These are phyloP conservation scores for Suillus subaureus DNA, from an alignment of 768 basidiomycete species.

Conservation along the genomic window DNA sequence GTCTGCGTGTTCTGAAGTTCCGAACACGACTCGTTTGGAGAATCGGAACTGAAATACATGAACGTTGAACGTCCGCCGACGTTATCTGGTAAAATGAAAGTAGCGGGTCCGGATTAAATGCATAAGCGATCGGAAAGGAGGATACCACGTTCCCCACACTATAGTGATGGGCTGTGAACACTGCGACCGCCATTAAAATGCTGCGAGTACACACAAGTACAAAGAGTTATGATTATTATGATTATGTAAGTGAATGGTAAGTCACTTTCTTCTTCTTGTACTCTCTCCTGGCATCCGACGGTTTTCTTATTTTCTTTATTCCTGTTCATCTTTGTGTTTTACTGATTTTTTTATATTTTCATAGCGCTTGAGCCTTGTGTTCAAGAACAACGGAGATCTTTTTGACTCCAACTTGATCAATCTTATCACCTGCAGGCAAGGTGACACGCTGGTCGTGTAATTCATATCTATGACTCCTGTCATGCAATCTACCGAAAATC, in stretches of 20 bases:
- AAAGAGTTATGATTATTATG: slow-evolving; percentile 11
- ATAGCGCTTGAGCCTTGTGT: slow-evolving; percentile 17
- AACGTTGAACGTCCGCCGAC: slow-evolving; percentile 5
- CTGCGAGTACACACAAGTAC: slow-evolving; percentile 3
- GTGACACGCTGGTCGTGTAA: slow-evolving; percentile 39
- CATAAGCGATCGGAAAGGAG: slow-evolving; percentile 5
- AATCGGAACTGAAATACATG: slow-evolving; percentile 5
- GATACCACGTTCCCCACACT: slow-evolving; percentile 1
- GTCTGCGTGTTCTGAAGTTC: neutral
- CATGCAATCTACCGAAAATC: slow-evolving; percentile 28
- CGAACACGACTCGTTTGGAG: neutral
- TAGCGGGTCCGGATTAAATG: neutral
- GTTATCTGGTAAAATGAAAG: slow-evolving; percentile 6
- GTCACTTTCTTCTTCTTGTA: neutral
- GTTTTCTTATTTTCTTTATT: slow-evolving; percentile 22
- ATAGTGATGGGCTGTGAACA: neutral
- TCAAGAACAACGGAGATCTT: slow-evolving; percentile 10
- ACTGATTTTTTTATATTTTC: slow-evolving; percentile 19
- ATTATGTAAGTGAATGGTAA: slow-evolving; percentile 8
- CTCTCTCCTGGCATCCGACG: neutral
- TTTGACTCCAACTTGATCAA: slow-evolving; percentile 13
- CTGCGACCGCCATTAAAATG: neutral
- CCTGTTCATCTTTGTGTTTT: slow-evolving; percentile 18
- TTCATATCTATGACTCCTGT: slow-evolving; percentile 31
- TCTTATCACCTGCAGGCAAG: slow-evolving; percentile 15